These are phyloP conservation scores for Aschersonia sp. DNA, from an alignment of 2,329 filamentous ascomycete genomes.

Conservation along the genomic window DNA sequence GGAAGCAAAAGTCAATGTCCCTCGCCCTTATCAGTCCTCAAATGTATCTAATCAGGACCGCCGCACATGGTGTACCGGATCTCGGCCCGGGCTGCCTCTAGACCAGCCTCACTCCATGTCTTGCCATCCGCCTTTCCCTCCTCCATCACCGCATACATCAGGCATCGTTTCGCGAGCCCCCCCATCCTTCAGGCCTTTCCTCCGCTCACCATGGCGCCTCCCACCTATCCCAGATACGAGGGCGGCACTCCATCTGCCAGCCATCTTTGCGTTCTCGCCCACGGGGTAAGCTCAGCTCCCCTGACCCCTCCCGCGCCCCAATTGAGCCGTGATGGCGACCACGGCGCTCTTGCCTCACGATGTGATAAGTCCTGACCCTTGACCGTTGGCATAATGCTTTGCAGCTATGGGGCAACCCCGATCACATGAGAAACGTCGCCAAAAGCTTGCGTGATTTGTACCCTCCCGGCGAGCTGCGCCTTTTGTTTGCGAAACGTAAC, in stretches of 20 bases:
- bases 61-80: slow-evolving; percentile 6
- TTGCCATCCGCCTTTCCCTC: slow-evolving; percentile 13
- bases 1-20: not conserved
- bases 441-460: slow-evolving; percentile 48
- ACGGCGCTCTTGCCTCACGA: no score
- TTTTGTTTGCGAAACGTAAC: slow-evolving; percentile 61
- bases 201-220: slow-evolving; percentile 5
- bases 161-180: slow-evolving; percentile 4
- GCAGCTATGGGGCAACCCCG: slow-evolving; percentile 66
- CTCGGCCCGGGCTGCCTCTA: slow-evolving; percentile 4
- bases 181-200: slow-evolving; percentile 1
- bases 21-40: not conserved
- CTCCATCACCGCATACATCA: slow-evolving; percentile 8
- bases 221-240: slow-evolving; percentile 17
- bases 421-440: slow-evolving; percentile 55
- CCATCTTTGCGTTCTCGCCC: slow-evolving; percentile 65
- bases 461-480: slow-evolving; percentile 48
- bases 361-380: no score
- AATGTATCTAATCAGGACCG: slow-evolving; percentile 2
- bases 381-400: not conserved
- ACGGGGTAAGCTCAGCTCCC: slow-evolving; percentile 43
- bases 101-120: slow-evolving; percentile 3
- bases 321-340: no score
- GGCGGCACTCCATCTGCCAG: slow-evolving; percentile 41
- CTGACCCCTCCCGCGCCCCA: not conserved